Conservation (phyloP, 352 stramenopile species). For the Phytophthora pistaciae region DNA sequence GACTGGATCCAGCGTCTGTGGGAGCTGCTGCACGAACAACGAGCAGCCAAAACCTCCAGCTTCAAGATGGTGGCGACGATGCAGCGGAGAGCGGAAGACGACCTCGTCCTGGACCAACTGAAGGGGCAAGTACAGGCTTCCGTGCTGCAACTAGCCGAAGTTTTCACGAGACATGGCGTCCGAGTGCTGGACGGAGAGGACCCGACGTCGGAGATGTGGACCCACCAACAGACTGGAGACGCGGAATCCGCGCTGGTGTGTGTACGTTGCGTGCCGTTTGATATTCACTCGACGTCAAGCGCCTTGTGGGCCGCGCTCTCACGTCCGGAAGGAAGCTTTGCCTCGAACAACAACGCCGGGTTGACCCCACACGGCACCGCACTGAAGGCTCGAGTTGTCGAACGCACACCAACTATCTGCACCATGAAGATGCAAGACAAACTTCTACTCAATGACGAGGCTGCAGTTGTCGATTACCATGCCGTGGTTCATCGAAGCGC, state of each 20-base stretch:
- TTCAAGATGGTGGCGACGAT: neutral
- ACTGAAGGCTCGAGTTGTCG: constrained; percentile 7
- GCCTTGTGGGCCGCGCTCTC: constrained; percentile 23
- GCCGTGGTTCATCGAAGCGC: constrained; percentile 8
- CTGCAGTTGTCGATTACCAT: constrained; percentile 3
- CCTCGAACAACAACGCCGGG: neutral
- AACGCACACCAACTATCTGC: constrained; percentile 12
- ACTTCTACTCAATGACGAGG: neutral
- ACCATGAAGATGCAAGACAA: constrained; percentile 17
- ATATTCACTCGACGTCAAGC: constrained; percentile 22
- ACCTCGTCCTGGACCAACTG: constrained; percentile 8
- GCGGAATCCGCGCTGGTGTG: constrained; percentile 17
- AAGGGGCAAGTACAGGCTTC: constrained; percentile 2
- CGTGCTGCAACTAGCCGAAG: neutral
- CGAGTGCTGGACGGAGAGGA: neutral
- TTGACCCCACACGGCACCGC: neutral
- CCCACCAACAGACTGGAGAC: constrained; percentile 12
- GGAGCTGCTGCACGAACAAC: constrained; percentile 30
- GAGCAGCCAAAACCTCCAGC: neutral
- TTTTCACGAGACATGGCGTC: constrained; percentile 9
- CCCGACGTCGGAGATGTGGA: constrained; percentile 15
- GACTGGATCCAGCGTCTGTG: constrained; percentile 43
- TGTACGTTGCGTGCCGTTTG: constrained; percentile 26
- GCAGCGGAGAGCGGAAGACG: constrained; percentile 15
- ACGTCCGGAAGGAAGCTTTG: constrained; percentile 1